Evolutionary conservation across 768 basidiomycete species (phyloP).

Genomic region (Lactifluus hygrophoroides): DNA sequence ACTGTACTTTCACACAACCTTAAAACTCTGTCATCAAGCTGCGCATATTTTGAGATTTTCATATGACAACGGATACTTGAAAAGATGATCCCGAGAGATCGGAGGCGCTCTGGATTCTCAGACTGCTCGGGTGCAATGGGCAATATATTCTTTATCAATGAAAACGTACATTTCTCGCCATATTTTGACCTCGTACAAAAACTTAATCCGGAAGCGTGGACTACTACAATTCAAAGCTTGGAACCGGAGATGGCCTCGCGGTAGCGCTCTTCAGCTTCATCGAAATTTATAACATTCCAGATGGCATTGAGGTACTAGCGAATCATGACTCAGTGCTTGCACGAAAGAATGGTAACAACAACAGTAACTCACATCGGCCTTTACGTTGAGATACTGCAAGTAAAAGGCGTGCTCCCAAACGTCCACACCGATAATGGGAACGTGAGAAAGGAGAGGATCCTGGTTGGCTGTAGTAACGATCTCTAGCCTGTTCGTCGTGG

Average conservation of each 20-base stretch:
- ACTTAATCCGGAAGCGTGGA: background rate
- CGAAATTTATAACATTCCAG: conserved; percentile 63
- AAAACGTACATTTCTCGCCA: background rate
- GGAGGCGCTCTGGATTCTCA: background rate
- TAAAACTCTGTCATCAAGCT: background rate
- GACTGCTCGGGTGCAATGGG: background rate
- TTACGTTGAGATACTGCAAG: conserved; percentile 93
- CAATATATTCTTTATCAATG: background rate
- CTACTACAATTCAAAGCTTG: conserved; percentile 29
- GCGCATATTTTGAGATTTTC: background rate
- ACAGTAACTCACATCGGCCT: conserved; percentile 64
- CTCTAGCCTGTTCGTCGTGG: conserved; percentile 62
- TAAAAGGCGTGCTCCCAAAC: conserved; percentile 98
- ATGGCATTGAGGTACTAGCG: conserved; percentile 65
- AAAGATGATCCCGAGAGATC: background rate
- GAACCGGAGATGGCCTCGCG: conserved; percentile 32
- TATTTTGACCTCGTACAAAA: background rate
- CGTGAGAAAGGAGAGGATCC: conserved; percentile 72
- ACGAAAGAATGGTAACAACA: background rate
- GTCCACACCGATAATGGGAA: conserved; percentile 86
- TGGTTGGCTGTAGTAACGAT: conserved; percentile 92
- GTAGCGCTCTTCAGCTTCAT: conserved; percentile 68
- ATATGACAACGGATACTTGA: background rate
- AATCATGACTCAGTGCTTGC: background rate
- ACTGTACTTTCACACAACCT: background rate